Base-by-base conservation (phyloP, 352 stramenopile species). In the Globisporangium sylvaticum region DNA sequence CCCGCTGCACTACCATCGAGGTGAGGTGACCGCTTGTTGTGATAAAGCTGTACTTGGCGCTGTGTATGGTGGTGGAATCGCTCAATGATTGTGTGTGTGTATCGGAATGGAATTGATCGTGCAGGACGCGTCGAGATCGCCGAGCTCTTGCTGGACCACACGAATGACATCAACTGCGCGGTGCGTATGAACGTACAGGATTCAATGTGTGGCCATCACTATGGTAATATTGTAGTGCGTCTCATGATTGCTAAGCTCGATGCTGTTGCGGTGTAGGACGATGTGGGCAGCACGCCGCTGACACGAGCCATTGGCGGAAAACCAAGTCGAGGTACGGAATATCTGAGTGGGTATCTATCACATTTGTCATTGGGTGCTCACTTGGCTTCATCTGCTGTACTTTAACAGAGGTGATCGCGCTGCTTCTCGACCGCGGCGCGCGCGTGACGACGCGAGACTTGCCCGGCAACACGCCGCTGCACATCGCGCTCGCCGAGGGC, bases 1-100 rank as follows among this genome's bases (percentile, higher is more conserved):
- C 50, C 76, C 84, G 6, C 68, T 92, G 63, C 84, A 92, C 56
- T 91, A 92, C 72, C 82, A 92, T 67, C 77, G 79, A 80, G 83
- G 83, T 87, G 65, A 53, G 44, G 5, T 5, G 25, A 8, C 4
- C 4, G 22, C 8, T 32, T 18, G 22, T 6, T 56, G 48, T 5
- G 32, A 39, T 39, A n/a, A n/a, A n/a, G n/a, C n/a, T n/a, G n/a
- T n/a, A n/a, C n/a, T n/a, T n/a, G n/a, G n/a, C n/a, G n/a, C n/a
- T n/a, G n/a, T 39, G 34, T 39, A 39, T 39, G 10, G 12, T 14
- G 34, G 10, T 39, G 4, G 34, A 31, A 31, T 4, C 4, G 46
- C 46, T 61, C 22, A 32, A 8, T 27, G 8, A 27, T 1, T 42
- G 20, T 54, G 31, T 62, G 7, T 62, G 18, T n/a, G 34, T 39